phyloP scores from a whole-genome alignment of 2,329 filamentous ascomycete species.

The Aspergillus sp. region DNA sequence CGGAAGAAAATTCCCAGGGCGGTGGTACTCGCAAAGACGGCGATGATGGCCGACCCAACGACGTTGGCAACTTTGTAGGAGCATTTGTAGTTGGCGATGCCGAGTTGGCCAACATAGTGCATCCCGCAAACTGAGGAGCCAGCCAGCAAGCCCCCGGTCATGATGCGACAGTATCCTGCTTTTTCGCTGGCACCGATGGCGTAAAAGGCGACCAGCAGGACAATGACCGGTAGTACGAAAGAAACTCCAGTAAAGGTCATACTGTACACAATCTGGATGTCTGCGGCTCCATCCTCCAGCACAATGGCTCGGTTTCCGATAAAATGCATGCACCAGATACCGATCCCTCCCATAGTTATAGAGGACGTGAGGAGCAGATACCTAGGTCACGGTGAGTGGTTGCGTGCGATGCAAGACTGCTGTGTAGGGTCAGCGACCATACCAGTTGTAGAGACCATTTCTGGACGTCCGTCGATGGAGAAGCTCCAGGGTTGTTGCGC shows the following conservation, averaged over 20 bases:
- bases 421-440: constrained; percentile 22
- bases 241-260: constrained; percentile 71
- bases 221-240: constrained; percentile 75
- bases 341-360: constrained; percentile 70
- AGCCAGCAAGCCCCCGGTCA: constrained; percentile 65
- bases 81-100: constrained; percentile 73
- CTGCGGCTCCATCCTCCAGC: constrained; percentile 60
- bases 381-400: constrained; percentile 38
- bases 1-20: constrained; percentile 77
- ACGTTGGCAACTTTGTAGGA: constrained; percentile 61
- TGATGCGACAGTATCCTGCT: constrained; percentile 59
- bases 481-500: constrained; percentile 76
- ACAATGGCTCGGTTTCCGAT: constrained; percentile 78
- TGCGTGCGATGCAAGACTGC: background rate
- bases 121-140: constrained; percentile 78
- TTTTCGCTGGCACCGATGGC: constrained; percentile 62
- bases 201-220: constrained; percentile 71
- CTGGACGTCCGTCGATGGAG: constrained; percentile 72
- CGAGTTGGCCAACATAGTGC: constrained; percentile 85
- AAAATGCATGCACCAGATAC: constrained; percentile 80
- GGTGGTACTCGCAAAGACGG: constrained; percentile 67
- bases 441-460: constrained; percentile 69
- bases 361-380: constrained; percentile 64
- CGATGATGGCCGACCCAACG: constrained; percentile 68
- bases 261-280: constrained; percentile 73